phyloP scores from a whole-genome alignment of 495 filamentous ascomycete species.

The Tetracladium setigerum region DNA sequence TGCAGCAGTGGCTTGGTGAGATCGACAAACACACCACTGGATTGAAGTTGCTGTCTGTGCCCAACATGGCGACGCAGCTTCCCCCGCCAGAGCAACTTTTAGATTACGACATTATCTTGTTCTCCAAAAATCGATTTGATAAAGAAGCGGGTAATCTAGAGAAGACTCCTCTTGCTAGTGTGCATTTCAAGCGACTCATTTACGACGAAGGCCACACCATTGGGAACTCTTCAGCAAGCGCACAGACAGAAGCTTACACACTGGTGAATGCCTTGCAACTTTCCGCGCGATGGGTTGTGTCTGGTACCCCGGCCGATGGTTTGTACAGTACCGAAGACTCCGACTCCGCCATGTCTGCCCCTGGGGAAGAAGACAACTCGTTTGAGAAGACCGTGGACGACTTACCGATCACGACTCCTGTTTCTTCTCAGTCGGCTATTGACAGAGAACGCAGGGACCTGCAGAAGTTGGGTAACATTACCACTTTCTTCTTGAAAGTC shows the following conservation, averaged over 20 bases:
- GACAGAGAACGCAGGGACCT: slow-evolving; percentile 60
- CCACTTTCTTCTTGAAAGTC: slow-evolving; percentile 61
- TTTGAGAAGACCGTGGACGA: not conserved
- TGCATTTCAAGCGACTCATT: slow-evolving; percentile 82
- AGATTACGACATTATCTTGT: slow-evolving; percentile 70
- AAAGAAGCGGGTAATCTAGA: slow-evolving; percentile 38
- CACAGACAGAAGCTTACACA: slow-evolving; percentile 55
- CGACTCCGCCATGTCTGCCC: not conserved
- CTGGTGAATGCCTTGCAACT: slow-evolving; percentile 61
- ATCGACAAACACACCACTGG: slow-evolving; percentile 61
- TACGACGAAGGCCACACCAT: slow-evolving; percentile 89
- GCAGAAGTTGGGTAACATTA: slow-evolving; percentile 63
- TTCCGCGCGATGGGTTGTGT: slow-evolving; percentile 80
- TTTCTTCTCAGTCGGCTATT: not conserved
- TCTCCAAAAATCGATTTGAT: slow-evolving; percentile 69
- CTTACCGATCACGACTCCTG: not conserved
- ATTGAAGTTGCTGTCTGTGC: slow-evolving; percentile 56
- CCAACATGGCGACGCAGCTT: slow-evolving; percentile 37
- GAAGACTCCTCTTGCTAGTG: slow-evolving; percentile 50
- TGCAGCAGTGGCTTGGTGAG: slow-evolving; percentile 62
- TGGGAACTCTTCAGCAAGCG: slow-evolving; percentile 45
- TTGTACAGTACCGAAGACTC: slow-evolving; percentile 30
- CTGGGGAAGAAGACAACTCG: not conserved
- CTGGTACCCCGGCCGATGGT: slow-evolving; percentile 79
- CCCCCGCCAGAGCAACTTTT: slow-evolving; percentile 54